A percentile compares a stretch with the other conserved stretches of the same genome.
Evolutionary conservation across 768 basidiomycete species (phyloP).

Genomic region (Tremella fuciformis): DNA sequence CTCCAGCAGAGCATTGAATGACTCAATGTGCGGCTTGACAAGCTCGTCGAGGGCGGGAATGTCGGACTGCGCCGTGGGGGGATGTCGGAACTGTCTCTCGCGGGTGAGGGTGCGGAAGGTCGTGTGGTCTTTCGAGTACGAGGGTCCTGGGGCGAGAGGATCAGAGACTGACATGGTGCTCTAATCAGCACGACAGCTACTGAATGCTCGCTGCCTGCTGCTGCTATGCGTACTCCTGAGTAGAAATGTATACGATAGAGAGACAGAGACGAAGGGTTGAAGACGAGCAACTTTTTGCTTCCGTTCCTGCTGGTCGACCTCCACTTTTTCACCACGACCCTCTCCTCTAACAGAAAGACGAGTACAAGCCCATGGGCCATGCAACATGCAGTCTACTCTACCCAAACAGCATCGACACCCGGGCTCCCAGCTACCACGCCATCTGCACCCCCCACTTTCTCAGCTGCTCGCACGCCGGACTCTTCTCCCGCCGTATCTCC

Average conservation of each 20-base stretch:
- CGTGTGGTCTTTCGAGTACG: constrained; percentile 31
- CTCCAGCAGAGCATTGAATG: constrained; percentile 94
- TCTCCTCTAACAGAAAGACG: too few species aligned
- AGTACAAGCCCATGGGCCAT: too few species aligned
- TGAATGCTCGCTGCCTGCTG: too few species aligned
- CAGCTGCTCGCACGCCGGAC: constrained; percentile 66
- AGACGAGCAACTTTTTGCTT: too few species aligned
- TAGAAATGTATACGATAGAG: too few species aligned
- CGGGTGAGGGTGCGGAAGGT: constrained; percentile 75
- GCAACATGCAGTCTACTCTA: too few species aligned
- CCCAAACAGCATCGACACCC: too few species aligned
- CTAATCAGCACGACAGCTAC: too few species aligned
- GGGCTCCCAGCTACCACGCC: constrained; percentile 2
- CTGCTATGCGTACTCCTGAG: too few species aligned
- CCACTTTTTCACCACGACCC: too few species aligned
- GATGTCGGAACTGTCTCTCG: constrained; percentile 73
- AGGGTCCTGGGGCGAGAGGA: constrained; percentile 23
- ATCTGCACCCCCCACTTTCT: constrained; percentile 32
- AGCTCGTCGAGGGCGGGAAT: constrained; percentile 86
- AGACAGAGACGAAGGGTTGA: too few species aligned
- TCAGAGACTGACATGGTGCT: constrained; percentile 11
- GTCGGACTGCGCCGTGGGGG: constrained; percentile 65
- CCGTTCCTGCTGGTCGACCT: too few species aligned
- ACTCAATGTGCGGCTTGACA: constrained; percentile 88
- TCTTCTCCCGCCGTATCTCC: constrained; percentile 65